Evolutionary conservation across 2,329 filamentous ascomycete species (phyloP).

Genomic region (Sporothrix pallida): DNA sequence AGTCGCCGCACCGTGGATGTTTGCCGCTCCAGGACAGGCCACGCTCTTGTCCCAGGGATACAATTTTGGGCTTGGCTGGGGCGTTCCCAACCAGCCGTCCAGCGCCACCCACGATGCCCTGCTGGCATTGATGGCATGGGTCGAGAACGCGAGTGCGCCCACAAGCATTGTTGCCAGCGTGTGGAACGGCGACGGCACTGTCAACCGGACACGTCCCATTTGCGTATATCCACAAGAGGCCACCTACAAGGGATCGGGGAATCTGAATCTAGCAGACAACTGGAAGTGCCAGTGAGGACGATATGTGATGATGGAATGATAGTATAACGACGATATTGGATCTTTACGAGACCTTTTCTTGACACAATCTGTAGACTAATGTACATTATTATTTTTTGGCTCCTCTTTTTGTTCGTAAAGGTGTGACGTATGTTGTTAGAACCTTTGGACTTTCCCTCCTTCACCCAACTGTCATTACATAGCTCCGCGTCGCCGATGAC

Average conservation of each 20-base stretch:
- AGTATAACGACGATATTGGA: not conserved
- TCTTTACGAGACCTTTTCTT: not conserved
- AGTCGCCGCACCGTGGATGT: slow-evolving; percentile 46
- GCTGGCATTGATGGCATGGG: slow-evolving; percentile 43
- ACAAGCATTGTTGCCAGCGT: slow-evolving; percentile 39
- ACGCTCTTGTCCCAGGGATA: slow-evolving; percentile 32
- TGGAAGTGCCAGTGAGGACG: slow-evolving; percentile 42
- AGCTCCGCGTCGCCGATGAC: slow-evolving; percentile 29
- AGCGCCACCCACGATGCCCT: slow-evolving; percentile 46
- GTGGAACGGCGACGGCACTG: slow-evolving; percentile 40
- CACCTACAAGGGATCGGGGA: slow-evolving; percentile 44
- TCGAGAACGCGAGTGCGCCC: slow-evolving; percentile 38
- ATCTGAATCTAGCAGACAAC: slow-evolving; percentile 41
- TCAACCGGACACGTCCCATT: slow-evolving; percentile 50
- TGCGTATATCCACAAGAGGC: slow-evolving; percentile 47
- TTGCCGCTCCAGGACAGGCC: slow-evolving; percentile 44
- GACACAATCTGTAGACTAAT: not conserved
- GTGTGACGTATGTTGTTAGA: too few species aligned
- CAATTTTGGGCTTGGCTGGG: slow-evolving; percentile 34
- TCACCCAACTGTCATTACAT: slow-evolving; percentile 9
- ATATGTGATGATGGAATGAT: not conserved
- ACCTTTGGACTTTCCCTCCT: too few species aligned
- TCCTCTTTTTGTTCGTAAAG: not conserved
- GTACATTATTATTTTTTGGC: not conserved
- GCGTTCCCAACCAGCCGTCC: slow-evolving; percentile 33